These are phyloP conservation scores for Ceratocystis ficicola DNA, from an alignment of 2,329 filamentous ascomycete species.

Conservation along the genomic window DNA sequence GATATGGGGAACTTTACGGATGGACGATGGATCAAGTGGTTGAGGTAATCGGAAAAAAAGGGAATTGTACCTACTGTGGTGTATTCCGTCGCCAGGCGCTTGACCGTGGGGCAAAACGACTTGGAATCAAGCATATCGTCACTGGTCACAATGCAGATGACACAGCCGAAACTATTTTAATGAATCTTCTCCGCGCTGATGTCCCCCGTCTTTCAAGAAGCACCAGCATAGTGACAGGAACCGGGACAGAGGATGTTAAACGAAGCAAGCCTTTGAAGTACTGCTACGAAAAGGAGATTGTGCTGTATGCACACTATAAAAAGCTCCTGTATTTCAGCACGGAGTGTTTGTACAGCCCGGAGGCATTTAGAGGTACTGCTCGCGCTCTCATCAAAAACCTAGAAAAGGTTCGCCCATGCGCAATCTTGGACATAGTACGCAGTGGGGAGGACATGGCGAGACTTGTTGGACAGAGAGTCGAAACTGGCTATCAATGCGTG, in stretches of 20 bases:
- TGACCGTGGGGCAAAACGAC: conserved; percentile 76
- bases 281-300: conserved; percentile 97
- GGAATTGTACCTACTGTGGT: conserved; percentile 97
- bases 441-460: conserved; percentile 94
- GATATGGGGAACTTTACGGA: conserved; percentile 86
- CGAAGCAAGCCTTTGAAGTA: conserved; percentile 96
- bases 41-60: conserved; percentile 89
- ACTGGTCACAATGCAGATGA: conserved; percentile 98
- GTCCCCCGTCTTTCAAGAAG: conserved; percentile 74
- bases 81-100: conserved; percentile 91
- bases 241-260: conserved; percentile 73
- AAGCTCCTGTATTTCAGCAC: conserved; percentile 97
- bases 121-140: conserved; percentile 84
- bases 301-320: conserved; percentile 93
- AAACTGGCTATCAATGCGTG: conserved; percentile 7
- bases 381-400: conserved; percentile 88
- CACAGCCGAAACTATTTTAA: conserved; percentile 90
- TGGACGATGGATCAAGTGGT: conserved; percentile 99
- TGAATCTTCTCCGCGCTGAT: conserved; percentile 90
- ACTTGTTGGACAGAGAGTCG: conserved; percentile 40
- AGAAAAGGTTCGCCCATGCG: conserved; percentile 83
- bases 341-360: conserved; percentile 95
- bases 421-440: conserved; percentile 85
- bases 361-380: conserved; percentile 89
- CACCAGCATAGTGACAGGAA: conserved; percentile 77